Base-by-base conservation (phyloP, 129 eudicot species). In the Flaveria bidentis region DNA sequence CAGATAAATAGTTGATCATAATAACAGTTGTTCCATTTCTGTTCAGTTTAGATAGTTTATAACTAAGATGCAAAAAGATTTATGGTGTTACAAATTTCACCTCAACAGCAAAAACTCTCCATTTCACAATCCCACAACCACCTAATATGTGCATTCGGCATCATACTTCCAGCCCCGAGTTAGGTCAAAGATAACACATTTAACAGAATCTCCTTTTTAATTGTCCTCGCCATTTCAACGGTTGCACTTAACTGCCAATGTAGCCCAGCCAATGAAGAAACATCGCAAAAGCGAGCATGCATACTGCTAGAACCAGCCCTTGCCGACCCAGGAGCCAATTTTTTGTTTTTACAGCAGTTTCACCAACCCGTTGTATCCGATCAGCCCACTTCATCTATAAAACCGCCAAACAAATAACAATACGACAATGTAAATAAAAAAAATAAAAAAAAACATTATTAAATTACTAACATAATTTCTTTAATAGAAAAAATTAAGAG, bases 321-420 rank as follows among this genome's bases (percentile, higher is more conserved):
- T 87, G 88, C 79, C 83, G 89, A 28, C 99, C 99, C 72, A 94
- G 78, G 2, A 94, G 82, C 91, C 88, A 94, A 72, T 89, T 92
- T 78, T 95, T 91, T n/a, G 97, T 86, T 84, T 85, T 95, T 86
- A 71, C 81, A 25, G 91, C 99, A 57, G 89, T 86, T 76, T 91
- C 96, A 13, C 84, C 92, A 3, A 86, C 96, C 45, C 94, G 71
- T 76, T 89, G 97, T 69, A 87, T 47, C 65, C 92, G 76, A 77
- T 95, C 97, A 2, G 96, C 97, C 99, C 99, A 95, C 57, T 78
- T 88, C 97, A 95, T 91, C 99, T 95, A 85, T 68, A 80, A 49
- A 62, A 60, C 15, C 61, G 62, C 9, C 17, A 15, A 41, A 42
- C 11, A 25, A 75, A 20, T 30, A 63, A 20, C 45, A 30, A 63